Percentiles rank a stretch among this genome's conserved stretches.
Conservation (phyloP, 2,329 filamentous ascomycete species). For the Periconia digitata region DNA sequence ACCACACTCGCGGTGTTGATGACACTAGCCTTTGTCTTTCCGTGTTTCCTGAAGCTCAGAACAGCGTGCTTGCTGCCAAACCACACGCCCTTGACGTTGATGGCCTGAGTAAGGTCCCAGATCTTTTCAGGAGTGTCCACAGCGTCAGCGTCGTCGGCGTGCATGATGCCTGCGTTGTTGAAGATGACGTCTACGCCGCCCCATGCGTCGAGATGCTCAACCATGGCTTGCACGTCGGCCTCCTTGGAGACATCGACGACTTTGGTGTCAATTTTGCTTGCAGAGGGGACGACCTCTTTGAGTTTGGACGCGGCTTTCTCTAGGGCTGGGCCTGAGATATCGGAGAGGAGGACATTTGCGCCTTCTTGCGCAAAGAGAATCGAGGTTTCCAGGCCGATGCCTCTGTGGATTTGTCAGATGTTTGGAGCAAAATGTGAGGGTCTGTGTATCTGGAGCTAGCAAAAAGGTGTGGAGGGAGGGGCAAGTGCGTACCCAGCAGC, state of each 20-base stretch:
- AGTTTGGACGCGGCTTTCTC: slow-evolving; percentile 76
- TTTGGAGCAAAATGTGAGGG: not conserved
- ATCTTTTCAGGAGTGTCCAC: slow-evolving; percentile 84
- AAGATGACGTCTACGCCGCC: slow-evolving; percentile 90
- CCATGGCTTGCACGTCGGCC: slow-evolving; percentile 70
- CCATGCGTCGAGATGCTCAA: slow-evolving; percentile 77
- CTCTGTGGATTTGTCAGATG: slow-evolving; percentile 54
- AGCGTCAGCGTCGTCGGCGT: slow-evolving; percentile 67
- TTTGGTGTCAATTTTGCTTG: slow-evolving; percentile 61
- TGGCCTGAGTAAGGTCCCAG: slow-evolving; percentile 90
- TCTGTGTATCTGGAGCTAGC: not conserved
- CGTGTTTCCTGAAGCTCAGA: slow-evolving; percentile 74
- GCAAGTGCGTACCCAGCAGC: slow-evolving; percentile 71
- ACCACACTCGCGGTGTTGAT: slow-evolving; percentile 94
- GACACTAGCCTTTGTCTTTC: slow-evolving; percentile 77
- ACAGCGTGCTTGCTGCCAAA: slow-evolving; percentile 92
- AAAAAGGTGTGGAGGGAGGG: not conserved
- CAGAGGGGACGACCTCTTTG: slow-evolving; percentile 67
- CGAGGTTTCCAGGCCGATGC: slow-evolving; percentile 88
- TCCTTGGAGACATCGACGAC: slow-evolving; percentile 86
- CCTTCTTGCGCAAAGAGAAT: slow-evolving; percentile 91
- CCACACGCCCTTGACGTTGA: slow-evolving; percentile 99
- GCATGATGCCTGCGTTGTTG: slow-evolving; percentile 99
- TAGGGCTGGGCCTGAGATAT: slow-evolving; percentile 78
- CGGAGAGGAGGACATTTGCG: slow-evolving; percentile 80